These are phyloP conservation scores for Trichoderma gracile DNA, from an alignment of 2,329 filamentous ascomycete species.

Conservation along the genomic window DNA sequence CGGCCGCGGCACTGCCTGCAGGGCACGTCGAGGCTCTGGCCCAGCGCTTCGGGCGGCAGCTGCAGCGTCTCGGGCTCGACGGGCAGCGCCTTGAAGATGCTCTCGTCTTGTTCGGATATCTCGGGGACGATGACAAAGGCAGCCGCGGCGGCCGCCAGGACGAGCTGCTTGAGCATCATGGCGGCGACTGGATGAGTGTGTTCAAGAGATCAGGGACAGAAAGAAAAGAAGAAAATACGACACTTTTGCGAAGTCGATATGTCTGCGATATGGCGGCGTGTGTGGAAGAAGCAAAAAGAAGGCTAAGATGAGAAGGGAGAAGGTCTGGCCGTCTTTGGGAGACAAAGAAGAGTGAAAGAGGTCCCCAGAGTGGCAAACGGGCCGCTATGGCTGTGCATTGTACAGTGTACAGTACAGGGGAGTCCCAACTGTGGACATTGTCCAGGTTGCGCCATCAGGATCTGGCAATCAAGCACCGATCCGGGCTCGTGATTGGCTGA, in stretches of 20 bases:
- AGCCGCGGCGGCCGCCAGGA: conserved; percentile 39
- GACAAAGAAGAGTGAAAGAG: neutral
- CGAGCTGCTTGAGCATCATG: conserved; percentile 40
- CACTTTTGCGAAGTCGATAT: too few species aligned
- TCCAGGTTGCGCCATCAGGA: neutral
- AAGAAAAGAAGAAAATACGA: too few species aligned
- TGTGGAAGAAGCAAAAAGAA: neutral
- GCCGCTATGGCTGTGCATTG: neutral
- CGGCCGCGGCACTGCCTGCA: conserved; percentile 56
- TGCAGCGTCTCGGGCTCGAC: conserved; percentile 41
- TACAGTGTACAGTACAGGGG: too few species aligned
- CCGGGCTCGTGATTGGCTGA: neutral
- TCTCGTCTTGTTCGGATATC: conserved; percentile 45
- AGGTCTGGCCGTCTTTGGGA: neutral
- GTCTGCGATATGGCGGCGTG: too few species aligned
- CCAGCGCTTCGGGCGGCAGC: conserved; percentile 38
- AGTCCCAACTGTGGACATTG: neutral
- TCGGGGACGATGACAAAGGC: conserved; percentile 59
- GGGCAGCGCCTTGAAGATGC: conserved; percentile 46
- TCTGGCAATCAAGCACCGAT: neutral
- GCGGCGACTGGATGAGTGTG: neutral
- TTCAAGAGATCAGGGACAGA: neutral
- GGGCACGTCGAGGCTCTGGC: conserved; percentile 49
- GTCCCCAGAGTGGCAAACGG: neutral
- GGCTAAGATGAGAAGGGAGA: neutral